Evolutionary conservation across 2,329 filamentous ascomycete species (phyloP).

Genomic region (Tolypocladium sp.): DNA sequence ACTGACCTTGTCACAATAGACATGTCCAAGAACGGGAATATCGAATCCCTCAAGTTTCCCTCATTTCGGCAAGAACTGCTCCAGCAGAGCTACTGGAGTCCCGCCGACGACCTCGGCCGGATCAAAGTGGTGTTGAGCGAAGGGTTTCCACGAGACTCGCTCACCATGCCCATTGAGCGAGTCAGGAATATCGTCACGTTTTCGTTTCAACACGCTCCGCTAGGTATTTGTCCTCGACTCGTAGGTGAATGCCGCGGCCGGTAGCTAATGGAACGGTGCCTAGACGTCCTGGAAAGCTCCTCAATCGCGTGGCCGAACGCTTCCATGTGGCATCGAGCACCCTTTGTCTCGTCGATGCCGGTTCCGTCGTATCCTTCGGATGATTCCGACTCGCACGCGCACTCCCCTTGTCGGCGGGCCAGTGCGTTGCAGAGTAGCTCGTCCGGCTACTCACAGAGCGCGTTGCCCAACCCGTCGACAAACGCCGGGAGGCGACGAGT

Average conservation of each 20-base stretch:
- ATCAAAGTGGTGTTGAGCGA: slow-evolving; percentile 72
- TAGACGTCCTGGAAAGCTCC: slow-evolving; percentile 61
- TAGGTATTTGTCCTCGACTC: slow-evolving; percentile 41
- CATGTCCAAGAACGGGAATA: slow-evolving; percentile 47
- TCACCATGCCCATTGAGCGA: slow-evolving; percentile 48
- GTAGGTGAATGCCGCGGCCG: background rate
- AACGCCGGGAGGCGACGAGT: slow-evolving; percentile 1
- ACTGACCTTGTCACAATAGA: slow-evolving; percentile 19
- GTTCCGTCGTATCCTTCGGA: slow-evolving; percentile 32
- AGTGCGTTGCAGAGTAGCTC: background rate
- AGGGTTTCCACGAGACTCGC: slow-evolving; percentile 50
- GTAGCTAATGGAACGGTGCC: background rate
- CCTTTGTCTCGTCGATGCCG: slow-evolving; percentile 29
- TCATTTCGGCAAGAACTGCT: slow-evolving; percentile 61
- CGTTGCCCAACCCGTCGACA: background rate
- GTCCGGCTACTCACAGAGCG: background rate
- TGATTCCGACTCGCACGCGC: slow-evolving; percentile 48
- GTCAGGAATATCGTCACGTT: slow-evolving; percentile 68
- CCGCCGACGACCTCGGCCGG: slow-evolving; percentile 61
- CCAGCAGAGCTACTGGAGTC: slow-evolving; percentile 61
- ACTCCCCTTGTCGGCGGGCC: slow-evolving; percentile 46
- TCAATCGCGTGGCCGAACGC: slow-evolving; percentile 75
- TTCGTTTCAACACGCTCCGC: slow-evolving; percentile 76
- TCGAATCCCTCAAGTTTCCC: slow-evolving; percentile 61
- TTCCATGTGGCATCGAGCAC: slow-evolving; percentile 53